A percentile compares a stretch with the other conserved stretches of the same genome.
phyloP scores from a whole-genome alignment of 1,284 basidiomycete genomes.

The Sparassis latifolia region DNA sequence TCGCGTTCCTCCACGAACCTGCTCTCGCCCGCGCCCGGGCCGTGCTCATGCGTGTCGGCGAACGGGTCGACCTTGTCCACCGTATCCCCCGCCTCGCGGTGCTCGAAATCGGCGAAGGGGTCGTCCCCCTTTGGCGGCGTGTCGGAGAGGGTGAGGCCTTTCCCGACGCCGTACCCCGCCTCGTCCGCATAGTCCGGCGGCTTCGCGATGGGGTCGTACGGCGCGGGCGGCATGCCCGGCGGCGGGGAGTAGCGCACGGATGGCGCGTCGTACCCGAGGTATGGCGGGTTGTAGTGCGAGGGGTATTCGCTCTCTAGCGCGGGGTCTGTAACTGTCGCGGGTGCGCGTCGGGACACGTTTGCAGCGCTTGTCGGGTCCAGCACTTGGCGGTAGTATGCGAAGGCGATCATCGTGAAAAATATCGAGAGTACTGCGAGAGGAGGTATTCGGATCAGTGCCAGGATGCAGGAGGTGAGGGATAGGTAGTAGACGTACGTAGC shows the following conservation, averaged over 20 bases:
- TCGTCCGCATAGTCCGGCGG: conserved; percentile 27
- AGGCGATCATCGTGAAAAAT: conserved; percentile 56
- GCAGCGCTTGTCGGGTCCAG: conserved; percentile 49
- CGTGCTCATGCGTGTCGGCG: conserved; percentile 32
- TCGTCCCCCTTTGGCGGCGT: too few species aligned
- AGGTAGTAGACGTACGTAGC: conserved; percentile 30
- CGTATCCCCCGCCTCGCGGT: conserved; percentile 5
- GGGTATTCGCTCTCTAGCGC: conserved; percentile 22
- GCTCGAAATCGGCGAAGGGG: conserved; percentile 19
- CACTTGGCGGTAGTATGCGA: conserved; percentile 65
- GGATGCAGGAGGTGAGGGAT: not conserved
- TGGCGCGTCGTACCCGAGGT: conserved; percentile 22
- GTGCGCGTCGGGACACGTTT: conserved; percentile 27
- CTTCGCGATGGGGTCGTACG: conserved; percentile 27
- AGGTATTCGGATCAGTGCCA: not conserved
- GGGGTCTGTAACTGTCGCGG: conserved; percentile 33
- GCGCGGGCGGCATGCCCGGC: conserved; percentile 36
- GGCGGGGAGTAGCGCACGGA: conserved; percentile 32
- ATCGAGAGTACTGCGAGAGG: conserved; percentile 38
- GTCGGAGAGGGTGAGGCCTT: conserved; percentile 6
- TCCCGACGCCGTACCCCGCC: conserved; percentile 24
- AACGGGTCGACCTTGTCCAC: conserved; percentile 39
- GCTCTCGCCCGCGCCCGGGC: not conserved
- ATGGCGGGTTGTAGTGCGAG: conserved; percentile 21
- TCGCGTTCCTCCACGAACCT: not conserved